Conservation (phyloP, 495 filamentous ascomycete genomes). For the Pseudoneurospora amorphoporcata region DNA sequence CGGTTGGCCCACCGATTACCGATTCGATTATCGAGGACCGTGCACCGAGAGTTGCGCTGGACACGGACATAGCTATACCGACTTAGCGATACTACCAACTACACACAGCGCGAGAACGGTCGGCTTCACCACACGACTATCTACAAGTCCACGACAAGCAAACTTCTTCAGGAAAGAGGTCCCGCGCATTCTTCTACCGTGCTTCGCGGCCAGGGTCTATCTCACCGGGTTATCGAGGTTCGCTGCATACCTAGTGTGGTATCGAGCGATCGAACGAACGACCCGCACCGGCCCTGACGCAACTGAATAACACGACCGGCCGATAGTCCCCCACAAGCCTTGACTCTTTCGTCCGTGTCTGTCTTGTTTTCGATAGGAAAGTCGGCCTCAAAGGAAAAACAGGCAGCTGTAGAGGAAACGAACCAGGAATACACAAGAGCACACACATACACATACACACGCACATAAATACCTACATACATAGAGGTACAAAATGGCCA, state of each 20-base stretch:
- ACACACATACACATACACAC: background rate
- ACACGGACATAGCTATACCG: background rate
- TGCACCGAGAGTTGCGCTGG: background rate
- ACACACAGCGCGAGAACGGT: background rate
- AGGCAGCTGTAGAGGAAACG: background rate
- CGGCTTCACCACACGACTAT: background rate
- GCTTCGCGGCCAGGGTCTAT: background rate
- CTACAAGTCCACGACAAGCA: background rate
- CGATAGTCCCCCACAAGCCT: background rate
- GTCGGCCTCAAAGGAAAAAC: background rate
- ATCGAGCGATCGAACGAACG: background rate
- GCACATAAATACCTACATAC: background rate
- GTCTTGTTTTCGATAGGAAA: background rate
- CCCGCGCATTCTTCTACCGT: background rate
- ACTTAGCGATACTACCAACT: background rate
- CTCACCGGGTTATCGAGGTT: background rate
- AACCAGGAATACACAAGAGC: background rate
- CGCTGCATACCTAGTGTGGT: background rate
- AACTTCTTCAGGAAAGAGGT: background rate
- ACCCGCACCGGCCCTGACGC: background rate
- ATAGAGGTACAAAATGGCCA: background rate
- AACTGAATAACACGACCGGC: background rate
- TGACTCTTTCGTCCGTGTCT: background rate
- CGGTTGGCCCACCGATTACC: background rate
- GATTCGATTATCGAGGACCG: background rate